Conservation (phyloP, 1,284 basidiomycete genomes). For the Microbotryomycetes sp. region DNA sequence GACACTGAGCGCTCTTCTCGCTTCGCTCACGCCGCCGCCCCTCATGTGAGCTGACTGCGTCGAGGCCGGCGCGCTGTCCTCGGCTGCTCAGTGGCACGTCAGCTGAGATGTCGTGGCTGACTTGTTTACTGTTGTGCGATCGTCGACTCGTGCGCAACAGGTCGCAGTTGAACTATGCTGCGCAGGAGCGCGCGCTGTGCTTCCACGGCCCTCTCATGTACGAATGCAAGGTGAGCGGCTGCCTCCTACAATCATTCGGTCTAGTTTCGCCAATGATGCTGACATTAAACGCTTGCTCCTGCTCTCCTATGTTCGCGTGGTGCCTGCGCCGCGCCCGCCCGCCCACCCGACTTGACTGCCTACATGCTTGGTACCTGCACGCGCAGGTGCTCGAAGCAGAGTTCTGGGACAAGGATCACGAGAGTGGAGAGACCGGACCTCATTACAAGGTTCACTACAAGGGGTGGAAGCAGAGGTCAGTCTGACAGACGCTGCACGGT, state of each 20-base stretch:
- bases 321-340: neutral
- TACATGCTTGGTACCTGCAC: neutral
- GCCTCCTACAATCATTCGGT: constrained; percentile 2
- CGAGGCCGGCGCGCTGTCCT: neutral
- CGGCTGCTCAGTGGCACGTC: neutral
- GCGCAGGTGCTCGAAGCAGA: constrained; percentile 66
- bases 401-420: constrained; percentile 62
- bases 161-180: constrained; percentile 32
- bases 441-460: constrained; percentile 98
- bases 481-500: constrained; percentile 27
- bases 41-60: constrained; percentile 17
- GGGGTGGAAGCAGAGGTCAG: constrained; percentile 97
- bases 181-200: constrained; percentile 77
- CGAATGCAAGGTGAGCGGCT: constrained; percentile 60
- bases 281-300: neutral
- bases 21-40: neutral
- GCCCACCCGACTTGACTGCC: neutral
- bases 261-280: neutral
- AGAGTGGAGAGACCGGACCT: constrained; percentile 59
- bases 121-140: neutral
- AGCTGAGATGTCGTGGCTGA: neutral
- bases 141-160: constrained; percentile 4
- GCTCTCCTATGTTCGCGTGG: too few relatives aligned
- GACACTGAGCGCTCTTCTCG: too few relatives aligned
- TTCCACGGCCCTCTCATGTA: constrained; percentile 93